These are phyloP conservation scores for Diplocarpon rosae DNA, from an alignment of 2,329 filamentous ascomycete genomes.

Conservation along the genomic window DNA sequence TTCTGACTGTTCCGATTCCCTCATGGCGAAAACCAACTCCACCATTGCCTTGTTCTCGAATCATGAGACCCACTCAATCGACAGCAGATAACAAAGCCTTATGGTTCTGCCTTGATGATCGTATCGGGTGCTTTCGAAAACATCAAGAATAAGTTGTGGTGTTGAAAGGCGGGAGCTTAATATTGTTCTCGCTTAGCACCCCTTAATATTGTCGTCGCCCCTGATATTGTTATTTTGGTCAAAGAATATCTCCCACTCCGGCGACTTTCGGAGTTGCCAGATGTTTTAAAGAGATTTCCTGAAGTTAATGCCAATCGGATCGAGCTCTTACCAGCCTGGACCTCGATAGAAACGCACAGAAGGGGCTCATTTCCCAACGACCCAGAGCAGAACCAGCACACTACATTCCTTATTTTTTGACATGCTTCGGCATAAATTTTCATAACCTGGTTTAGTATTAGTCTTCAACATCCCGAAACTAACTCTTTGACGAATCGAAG, in stretches of 20 bases:
- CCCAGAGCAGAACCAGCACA: too few species aligned
- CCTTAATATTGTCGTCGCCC: constrained; percentile 6
- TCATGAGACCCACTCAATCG: not conserved
- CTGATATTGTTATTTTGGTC: constrained; percentile 6
- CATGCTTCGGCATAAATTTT: too few species aligned
- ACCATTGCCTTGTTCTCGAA: not conserved
- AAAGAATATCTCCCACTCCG: constrained; percentile 1
- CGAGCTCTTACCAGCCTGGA: too few species aligned
- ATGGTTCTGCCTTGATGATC: not conserved
- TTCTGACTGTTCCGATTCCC: not conserved
- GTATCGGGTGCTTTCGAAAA: not conserved
- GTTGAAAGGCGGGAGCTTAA: constrained; percentile 4
- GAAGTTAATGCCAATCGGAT: not conserved
- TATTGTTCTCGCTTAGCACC: constrained; percentile 9
- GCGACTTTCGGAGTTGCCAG: not conserved
- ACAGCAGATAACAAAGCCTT: not conserved
- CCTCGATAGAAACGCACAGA: too few species aligned
- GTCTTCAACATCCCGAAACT: too few species aligned
- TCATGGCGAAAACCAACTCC: not conserved
- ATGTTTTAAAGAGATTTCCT: not conserved
- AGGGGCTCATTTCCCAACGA: too few species aligned
- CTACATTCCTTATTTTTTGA: too few species aligned
- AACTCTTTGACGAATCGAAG: too few species aligned
- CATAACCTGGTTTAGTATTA: too few species aligned
- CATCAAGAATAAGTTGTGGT: not conserved